Evolutionary conservation across 148 eudicot genomes (phyloP).

Genomic region (Rhododendron simsii): DNA sequence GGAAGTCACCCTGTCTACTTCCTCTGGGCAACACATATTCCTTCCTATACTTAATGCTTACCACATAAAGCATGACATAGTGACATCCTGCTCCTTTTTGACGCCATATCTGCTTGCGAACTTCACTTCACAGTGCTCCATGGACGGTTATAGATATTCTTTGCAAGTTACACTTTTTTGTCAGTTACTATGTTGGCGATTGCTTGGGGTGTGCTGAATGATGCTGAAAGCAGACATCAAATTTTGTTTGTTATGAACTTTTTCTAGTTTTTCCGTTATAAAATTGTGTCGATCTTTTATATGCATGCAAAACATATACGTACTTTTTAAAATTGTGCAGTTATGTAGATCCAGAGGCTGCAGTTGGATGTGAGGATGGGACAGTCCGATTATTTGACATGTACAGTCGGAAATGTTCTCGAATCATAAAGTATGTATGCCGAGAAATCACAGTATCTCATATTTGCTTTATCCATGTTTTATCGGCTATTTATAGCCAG

Average conservation of each 20-base stretch:
- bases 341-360: conserved; percentile 86
- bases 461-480: not conserved
- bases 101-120: not conserved
- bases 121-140: not conserved
- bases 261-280: not conserved
- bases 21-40: not conserved
- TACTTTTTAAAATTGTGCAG: conserved; percentile 29
- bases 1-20: not conserved
- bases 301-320: not conserved
- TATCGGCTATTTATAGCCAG: not conserved
- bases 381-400: conserved; percentile 82
- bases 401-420: conserved; percentile 75
- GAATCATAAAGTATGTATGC: conserved; percentile 57
- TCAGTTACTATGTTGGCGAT: not conserved
- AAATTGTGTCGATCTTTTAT: not conserved
- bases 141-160: not conserved
- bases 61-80: not conserved
- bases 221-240: not conserved
- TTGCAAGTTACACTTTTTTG: not conserved
- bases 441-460: not conserved
- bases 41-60: not conserved
- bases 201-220: not conserved
- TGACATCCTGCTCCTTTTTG: not conserved
- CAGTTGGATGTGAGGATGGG: conserved; percentile 84
- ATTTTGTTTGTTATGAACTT: not conserved